Evolutionary conservation across 2,329 filamentous ascomycete genomes (phyloP).

Genomic region (Monascus ruber): DNA sequence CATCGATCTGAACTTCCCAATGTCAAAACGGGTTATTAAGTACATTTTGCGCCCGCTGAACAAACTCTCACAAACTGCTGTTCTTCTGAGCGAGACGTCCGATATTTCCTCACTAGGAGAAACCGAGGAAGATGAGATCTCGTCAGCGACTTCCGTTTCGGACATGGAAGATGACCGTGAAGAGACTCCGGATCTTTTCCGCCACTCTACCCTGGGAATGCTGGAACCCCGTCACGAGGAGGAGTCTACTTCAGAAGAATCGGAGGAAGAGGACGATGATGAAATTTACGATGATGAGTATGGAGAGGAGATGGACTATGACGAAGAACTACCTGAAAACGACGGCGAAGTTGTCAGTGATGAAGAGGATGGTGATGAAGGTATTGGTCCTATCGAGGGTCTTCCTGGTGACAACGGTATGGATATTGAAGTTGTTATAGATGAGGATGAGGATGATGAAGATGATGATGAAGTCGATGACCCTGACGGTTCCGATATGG

Average conservation of each 20-base stretch:
- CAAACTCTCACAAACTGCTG: conserved; percentile 74
- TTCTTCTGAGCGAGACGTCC: conserved; percentile 70
- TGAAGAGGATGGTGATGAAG: conserved; percentile 69
- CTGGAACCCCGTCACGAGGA: conserved; percentile 73
- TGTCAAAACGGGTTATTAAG: conserved; percentile 87
- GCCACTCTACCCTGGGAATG: conserved; percentile 91
- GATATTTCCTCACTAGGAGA: conserved; percentile 58
- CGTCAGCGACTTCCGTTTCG: conserved; percentile 77
- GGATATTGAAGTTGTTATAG: conserved; percentile 83
- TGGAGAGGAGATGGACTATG: conserved; percentile 84
- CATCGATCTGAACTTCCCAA: conserved; percentile 87
- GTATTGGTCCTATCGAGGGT: conserved; percentile 62
- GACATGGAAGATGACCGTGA: conserved; percentile 78
- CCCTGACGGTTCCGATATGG: conserved; percentile 52
- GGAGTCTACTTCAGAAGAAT: conserved; percentile 63
- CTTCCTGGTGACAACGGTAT: conserved; percentile 49
- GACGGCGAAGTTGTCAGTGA: conserved; percentile 83
- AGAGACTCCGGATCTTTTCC: conserved; percentile 93
- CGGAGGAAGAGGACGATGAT: conserved; percentile 65
- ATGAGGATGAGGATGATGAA: conserved; percentile 52
- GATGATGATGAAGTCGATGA: conserved; percentile 54
- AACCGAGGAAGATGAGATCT: conserved; percentile 75
- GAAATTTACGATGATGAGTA: conserved; percentile 91
- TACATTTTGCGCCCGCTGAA: conserved; percentile 87
- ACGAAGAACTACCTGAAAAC: conserved; percentile 66